phyloP scores from a whole-genome alignment of 2,329 filamentous ascomycete genomes.

The Sordariomycetes sp. region DNA sequence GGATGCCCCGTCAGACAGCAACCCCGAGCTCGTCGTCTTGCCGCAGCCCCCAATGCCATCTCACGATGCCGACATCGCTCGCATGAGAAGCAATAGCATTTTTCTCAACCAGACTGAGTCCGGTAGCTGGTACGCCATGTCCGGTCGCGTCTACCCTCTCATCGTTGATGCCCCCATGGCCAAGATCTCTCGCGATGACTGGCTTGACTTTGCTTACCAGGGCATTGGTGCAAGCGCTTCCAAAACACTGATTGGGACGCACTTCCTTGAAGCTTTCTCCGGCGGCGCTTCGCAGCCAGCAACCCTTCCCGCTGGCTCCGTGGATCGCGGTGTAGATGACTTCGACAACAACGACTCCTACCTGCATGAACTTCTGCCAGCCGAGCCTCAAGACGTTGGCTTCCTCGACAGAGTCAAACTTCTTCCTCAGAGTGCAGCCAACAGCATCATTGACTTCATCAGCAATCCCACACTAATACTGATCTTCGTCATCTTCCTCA shows the following conservation, averaged over 20 bases:
- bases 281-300: constrained; percentile 23
- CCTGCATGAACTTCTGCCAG: constrained; percentile 15
- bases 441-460: constrained; percentile 44
- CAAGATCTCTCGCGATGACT: constrained; percentile 33
- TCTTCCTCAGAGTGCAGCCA: constrained; percentile 38
- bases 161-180: constrained; percentile 59
- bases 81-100: constrained; percentile 54
- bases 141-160: constrained; percentile 75
- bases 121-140: constrained; percentile 94
- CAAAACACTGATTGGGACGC: constrained; percentile 61
- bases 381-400: constrained; percentile 10
- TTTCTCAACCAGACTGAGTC: constrained; percentile 79
- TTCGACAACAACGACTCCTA: constrained; percentile 23
- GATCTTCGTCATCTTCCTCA: constrained; percentile 28
- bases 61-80: constrained; percentile 36
- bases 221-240: constrained; percentile 34
- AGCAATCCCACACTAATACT: constrained; percentile 44
- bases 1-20: constrained; percentile 50
- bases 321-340: constrained; percentile 15
- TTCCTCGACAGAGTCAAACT: constrained; percentile 41
- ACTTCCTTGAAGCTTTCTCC: constrained; percentile 43
- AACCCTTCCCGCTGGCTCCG: constrained; percentile 24
- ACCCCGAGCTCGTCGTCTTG: constrained; percentile 72
- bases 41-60: constrained; percentile 69
- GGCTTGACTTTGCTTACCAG: constrained; percentile 35